Conservation (phyloP, 2,329 filamentous ascomycete species). For the Aspergillus floridensis region DNA sequence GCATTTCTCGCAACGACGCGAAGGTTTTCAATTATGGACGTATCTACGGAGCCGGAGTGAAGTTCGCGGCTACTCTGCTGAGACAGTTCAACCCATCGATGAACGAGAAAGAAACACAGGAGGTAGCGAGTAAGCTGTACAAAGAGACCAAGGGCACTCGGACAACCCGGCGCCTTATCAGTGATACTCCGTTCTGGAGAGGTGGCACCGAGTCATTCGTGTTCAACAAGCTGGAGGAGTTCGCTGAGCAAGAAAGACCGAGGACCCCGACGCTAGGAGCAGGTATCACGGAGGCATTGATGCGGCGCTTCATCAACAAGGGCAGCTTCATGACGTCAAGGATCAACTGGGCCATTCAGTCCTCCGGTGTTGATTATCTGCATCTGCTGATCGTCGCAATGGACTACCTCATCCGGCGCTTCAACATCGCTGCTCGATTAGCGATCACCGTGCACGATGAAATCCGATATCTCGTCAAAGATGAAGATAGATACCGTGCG, state of each 20-base stretch:
- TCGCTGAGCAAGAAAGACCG: conserved; percentile 89
- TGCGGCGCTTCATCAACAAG: conserved; percentile 81
- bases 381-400: conserved; percentile 90
- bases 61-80: conserved; percentile 85
- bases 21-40: conserved; percentile 99
- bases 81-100: conserved; percentile 89
- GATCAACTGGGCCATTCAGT: conserved; percentile 99
- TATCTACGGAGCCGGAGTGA: conserved; percentile 95
- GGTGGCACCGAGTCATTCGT: conserved; percentile 96
- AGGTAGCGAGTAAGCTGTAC: conserved; percentile 78
- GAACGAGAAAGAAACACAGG: conserved; percentile 72
- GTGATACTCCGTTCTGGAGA: conserved; percentile 81
- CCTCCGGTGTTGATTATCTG: conserved; percentile 93
- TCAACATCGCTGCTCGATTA: conserved; percentile 78
- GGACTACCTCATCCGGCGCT: conserved; percentile 87
- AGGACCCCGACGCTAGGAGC: conserved; percentile 90
- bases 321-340: conserved; percentile 92
- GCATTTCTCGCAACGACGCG: conserved; percentile 90
- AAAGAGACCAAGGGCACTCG: conserved; percentile 86
- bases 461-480: conserved; percentile 85
- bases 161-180: conserved; percentile 69
- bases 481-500: conserved; percentile 80
- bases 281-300: conserved; percentile 92
- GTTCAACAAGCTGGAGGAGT: conserved; percentile 97
- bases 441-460: conserved; percentile 97